Evolutionary conservation across 2,329 filamentous ascomycete species (phyloP).

Genomic region (Fusarium luffae): DNA sequence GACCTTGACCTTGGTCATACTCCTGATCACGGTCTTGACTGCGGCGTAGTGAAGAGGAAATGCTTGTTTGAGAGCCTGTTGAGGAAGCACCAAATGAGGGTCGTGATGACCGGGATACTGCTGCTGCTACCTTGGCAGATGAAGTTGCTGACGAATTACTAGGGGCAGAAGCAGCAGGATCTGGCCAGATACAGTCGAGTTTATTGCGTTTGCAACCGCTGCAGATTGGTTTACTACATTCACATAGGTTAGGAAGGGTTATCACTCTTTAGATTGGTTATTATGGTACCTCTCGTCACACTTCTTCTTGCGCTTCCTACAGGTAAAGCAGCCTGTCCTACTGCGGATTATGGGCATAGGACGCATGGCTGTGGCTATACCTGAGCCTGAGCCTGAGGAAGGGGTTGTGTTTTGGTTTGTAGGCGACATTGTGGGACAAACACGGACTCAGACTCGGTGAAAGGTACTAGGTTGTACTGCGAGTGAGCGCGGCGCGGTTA

Average conservation of each 20-base stretch:
- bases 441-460: conserved; percentile 7
- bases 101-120: conserved; percentile 8
- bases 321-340: conserved; percentile 60
- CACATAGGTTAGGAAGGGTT: conserved; percentile 1
- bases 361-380: conserved; percentile 38
- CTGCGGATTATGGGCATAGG: conserved; percentile 52
- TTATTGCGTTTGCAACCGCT: conserved; percentile 64
- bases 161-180: conserved; percentile 13
- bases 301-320: conserved; percentile 64
- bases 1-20: background rate
- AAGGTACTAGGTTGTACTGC: background rate
- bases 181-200: conserved; percentile 63
- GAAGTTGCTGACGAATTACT: conserved; percentile 31
- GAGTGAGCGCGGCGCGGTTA: conserved; percentile 23
- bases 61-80: conserved; percentile 16
- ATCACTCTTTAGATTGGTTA: background rate
- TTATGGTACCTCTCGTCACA: conserved; percentile 58
- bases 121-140: conserved; percentile 6
- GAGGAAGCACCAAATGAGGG: conserved; percentile 32
- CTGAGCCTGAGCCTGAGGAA: conserved; percentile 2
- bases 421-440: conserved; percentile 7
- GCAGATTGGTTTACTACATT: conserved; percentile 58
- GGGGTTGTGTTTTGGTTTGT: conserved; percentile 10
- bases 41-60: conserved; percentile 13
- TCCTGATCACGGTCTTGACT: conserved; percentile 5